Evolutionary conservation across 495 filamentous ascomycete species (phyloP), one percentile per base, ranked within the genome.

Genomic region (Penicillium chermesinum): DNA sequence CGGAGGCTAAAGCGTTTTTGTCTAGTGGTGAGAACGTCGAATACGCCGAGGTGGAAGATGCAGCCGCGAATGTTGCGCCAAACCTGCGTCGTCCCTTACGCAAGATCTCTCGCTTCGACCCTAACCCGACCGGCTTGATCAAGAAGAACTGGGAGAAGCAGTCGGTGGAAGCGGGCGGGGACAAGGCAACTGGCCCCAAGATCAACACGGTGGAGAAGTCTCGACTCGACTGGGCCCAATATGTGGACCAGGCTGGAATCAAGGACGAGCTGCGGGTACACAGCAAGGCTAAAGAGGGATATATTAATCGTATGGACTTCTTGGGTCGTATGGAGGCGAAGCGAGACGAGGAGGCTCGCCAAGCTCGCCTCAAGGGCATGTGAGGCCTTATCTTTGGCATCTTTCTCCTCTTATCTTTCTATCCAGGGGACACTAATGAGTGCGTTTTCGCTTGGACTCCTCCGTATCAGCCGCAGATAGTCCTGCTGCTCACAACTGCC

Each of bases 141-240:
- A 76, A 75, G 61, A 72, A 76, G 63, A 72, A 69, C 63, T 70
- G 70, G 73, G 63, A 71, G 65, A 71, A 70, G 58, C 64, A 68
- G 38, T 38, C 57, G 7, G 27, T 58, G 1, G 64, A 63, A 30
- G 38, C 44, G 18, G 46, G 44, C 38, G 59, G 58, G 34, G 58
- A 61, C 25, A 63, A 69, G 52, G 73, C 74, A 3, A 77, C 77
- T 47, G 85, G 86, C 38, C 82, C 85, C 61, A 96, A 96, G 61
- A 78, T 97, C 60, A 97, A 95, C 63, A 95, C 91, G 1, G 85
- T 98, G 17, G 90, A 97, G 71, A 98, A 98, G 73, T 91, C 86
- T 30, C 77, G 87, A 41, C 76, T 96, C 71, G 93, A 98, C 63
- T 98, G 93, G 93, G 89, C 88, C 3, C 85, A 85, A 36, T 95